Evolutionary conservation across 768 basidiomycete genomes (phyloP), one percentile per base, ranked within the genome.

Genomic region (Dioszegia hungarica): DNA sequence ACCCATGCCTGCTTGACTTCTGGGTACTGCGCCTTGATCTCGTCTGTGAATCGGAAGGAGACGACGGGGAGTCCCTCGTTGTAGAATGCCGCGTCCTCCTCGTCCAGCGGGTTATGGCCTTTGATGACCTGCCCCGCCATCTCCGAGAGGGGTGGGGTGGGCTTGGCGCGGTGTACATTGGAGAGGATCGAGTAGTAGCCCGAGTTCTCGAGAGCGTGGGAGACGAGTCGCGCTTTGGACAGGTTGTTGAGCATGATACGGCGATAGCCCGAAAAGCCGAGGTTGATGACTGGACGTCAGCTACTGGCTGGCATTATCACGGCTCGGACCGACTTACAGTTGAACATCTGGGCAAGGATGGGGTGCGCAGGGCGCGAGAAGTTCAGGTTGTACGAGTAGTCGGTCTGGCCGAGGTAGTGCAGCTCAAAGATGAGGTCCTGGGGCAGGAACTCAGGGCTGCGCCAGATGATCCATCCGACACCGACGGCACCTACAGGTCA

Each of bases 311-410:
- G 19, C 12, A n/a, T n/a, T 15, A n/a, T 24, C 17, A 17, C 9
- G 22, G 11, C 22, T 6, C 24, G 51, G 25, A 19, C 2, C 12
- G n/a, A 60, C 70, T 40, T 44, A 74, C 72, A 82, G 66, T 83
- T 83, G 78, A 80, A 83, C 82, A 63, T 67, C 37, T 84, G 83
- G 20, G 79, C 82, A 50, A 85, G 79, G 62, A 84, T 82, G 3
- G 84, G 84, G 46, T 82, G 82, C 17, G 82, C 80, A 17, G 82
- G 72, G 48, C 72, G 54, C 43, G 57, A 61, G 62, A 75, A 74
- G 61, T 77, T 77, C 80, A 86, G 67, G 43, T 67, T 83, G 81
- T 84, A 86, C 0, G 86, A 86, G 73, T 91, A 92, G 73, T 94
- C 89, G 56, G 81, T 79, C 34, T 78, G 53, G 17, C 66, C 67